phyloP scores from a whole-genome alignment of 495 filamentous ascomycete species.

The Eremomyces bilateralis region DNA sequence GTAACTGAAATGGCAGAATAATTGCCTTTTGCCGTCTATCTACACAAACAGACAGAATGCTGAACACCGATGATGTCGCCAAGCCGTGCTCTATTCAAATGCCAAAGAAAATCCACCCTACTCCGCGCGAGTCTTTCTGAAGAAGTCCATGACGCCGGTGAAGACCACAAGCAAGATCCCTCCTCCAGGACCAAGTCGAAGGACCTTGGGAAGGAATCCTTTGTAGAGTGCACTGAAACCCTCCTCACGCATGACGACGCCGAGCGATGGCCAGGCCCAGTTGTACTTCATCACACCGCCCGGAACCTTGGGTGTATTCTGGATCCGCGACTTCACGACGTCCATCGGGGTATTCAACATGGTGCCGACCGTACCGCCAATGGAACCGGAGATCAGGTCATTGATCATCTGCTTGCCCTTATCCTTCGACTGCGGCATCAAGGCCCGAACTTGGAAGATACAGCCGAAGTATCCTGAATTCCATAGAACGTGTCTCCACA shows the following conservation, averaged over 20 bases:
- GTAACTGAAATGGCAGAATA: no score
- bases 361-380: constrained; percentile 83
- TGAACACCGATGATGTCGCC: no score
- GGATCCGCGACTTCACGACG: constrained; percentile 92
- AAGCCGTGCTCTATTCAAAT: no score
- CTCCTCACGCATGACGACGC: constrained; percentile 76
- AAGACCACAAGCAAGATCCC: constrained; percentile 87
- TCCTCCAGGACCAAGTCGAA: constrained; percentile 70
- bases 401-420: constrained; percentile 66
- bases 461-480: constrained; percentile 96
- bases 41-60: no score
- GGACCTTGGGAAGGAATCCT: constrained; percentile 90
- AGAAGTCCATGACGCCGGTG: constrained; percentile 87
- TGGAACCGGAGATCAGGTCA: constrained; percentile 64
- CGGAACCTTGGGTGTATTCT: constrained; percentile 66
- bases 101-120: no score
- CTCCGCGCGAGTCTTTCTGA: constrained; percentile 32
- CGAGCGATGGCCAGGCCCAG: constrained; percentile 81
- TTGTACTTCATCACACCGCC: constrained; percentile 82
- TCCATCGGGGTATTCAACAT: constrained; percentile 93
- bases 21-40: no score
- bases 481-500: constrained; percentile 96
- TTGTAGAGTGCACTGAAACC: constrained; percentile 88
- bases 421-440: constrained; percentile 56
- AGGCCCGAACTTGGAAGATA: constrained; percentile 80